Evolutionary conservation across 768 basidiomycete species (phyloP), one percentile per base, ranked within the genome.

Genomic region (Tephrocybe sp.): DNA sequence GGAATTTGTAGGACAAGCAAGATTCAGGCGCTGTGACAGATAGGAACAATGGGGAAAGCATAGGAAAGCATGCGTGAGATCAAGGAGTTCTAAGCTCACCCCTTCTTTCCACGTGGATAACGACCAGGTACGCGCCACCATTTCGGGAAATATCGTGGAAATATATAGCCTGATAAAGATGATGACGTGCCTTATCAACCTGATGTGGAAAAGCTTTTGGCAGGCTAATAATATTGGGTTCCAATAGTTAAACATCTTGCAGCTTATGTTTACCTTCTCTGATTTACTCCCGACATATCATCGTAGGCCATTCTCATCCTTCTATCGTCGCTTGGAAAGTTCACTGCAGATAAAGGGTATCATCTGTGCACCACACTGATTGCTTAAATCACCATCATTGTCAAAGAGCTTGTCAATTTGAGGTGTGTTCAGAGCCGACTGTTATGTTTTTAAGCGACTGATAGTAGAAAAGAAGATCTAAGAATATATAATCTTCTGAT

Each of bases 401-500:
- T n/a, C 20, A 11, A 38, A n/a, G n/a, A n/a, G n/a, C n/a, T 13
- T 31, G 46, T 7, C 36, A 17, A 19, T 13, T 7, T 8, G 14
- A 26, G 16, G 3, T 36, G 12, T 35, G 33, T 20, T 6, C 3
- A 9, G 19, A 10, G 30, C 13, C 17, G 17, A 36, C 17, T 17
- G 45, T 46, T 38, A 35, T n/a, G 5, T 12, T 39, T 51, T 44
- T 19, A 30, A 2, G 16, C 32, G 31, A 26, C 19, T 34, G 31
- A 31, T 40, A 40, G 10, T 39, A 22, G 50, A 35, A 44, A 39
- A 35, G 54, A 50, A 49, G 45, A 58, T 62, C 50, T 41, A 50
- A 19, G n/a, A 22, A 56, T 53, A 59, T 60, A 57, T 60, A 65
- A 69, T 67, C 65, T 69, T 70, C 65, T 70, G 68, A 68, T 71